These are phyloP conservation scores for Phytophthora gonapodyides DNA, from an alignment of 352 stramenopile genomes.

Conservation along the genomic window DNA sequence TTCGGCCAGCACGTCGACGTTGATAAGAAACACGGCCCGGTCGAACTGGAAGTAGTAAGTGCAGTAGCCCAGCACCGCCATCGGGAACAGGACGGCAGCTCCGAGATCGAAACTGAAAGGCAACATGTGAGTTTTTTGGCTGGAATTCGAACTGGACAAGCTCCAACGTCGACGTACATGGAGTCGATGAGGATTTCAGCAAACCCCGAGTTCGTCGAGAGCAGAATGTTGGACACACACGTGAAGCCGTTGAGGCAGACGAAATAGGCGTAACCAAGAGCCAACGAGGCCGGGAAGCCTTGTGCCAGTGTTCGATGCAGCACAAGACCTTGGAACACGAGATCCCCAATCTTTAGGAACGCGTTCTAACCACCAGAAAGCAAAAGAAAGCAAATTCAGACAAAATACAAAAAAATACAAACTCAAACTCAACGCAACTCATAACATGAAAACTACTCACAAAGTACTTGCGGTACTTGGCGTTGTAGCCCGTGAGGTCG, in stretches of 20 bases:
- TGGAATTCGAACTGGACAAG: not conserved
- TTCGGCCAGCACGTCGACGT: conserved; percentile 18
- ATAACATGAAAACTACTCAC: conserved; percentile 7
- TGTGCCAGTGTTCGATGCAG: conserved; percentile 26
- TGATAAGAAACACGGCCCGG: conserved; percentile 22
- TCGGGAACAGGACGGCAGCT: conserved; percentile 33
- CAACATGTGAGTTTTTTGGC: not conserved
- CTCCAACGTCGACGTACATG: conserved; percentile 14
- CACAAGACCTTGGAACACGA: conserved; percentile 30
- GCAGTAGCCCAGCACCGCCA: conserved; percentile 29
- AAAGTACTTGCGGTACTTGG: conserved; percentile 24
- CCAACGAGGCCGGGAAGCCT: conserved; percentile 25
- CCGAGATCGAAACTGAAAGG: conserved; percentile 37
- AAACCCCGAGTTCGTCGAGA: conserved; percentile 29
- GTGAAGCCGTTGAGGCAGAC: conserved; percentile 32
- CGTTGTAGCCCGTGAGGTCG: conserved; percentile 20
- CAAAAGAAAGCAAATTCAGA: too few relatives aligned
- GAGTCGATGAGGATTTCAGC: conserved; percentile 38
- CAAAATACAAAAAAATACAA: too few relatives aligned
- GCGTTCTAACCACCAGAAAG: conserved; percentile 24
- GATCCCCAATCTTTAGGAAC: conserved; percentile 33
- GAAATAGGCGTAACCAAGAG: conserved; percentile 28
- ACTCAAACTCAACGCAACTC: not conserved
- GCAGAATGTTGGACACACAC: conserved; percentile 26
- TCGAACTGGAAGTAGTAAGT: conserved; percentile 36